Evolutionary conservation across 805 yeast species (phyloP).

Genomic region (Candida ficus): DNA sequence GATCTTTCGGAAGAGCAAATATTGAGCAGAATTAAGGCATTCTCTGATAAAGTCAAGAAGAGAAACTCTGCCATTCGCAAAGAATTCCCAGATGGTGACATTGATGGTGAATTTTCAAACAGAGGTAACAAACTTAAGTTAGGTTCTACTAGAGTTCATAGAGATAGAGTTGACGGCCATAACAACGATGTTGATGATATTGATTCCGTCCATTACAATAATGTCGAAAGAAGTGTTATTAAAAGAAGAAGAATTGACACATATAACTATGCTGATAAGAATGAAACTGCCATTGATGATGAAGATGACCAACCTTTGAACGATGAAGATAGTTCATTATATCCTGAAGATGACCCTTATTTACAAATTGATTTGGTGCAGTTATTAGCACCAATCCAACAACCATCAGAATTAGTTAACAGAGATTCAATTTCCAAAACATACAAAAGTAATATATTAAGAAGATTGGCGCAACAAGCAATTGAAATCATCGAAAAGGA

Average conservation of each 20-base stretch:
- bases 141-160: constrained; percentile 42
- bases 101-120: constrained; percentile 37
- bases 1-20: constrained; percentile 5
- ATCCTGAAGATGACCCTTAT: constrained; percentile 39
- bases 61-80: not conserved
- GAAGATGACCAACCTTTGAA: constrained; percentile 31
- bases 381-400: constrained; percentile 70
- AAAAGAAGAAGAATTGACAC: constrained; percentile 26
- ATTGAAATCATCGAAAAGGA: constrained; percentile 78
- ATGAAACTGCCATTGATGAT: constrained; percentile 3
- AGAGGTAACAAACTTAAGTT: constrained; percentile 55
- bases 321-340: constrained; percentile 15
- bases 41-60: constrained; percentile 15
- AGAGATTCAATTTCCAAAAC: constrained; percentile 68
- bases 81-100: constrained; percentile 12
- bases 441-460: constrained; percentile 51
- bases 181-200: constrained; percentile 23
- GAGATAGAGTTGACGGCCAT: constrained; percentile 35
- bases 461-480: constrained; percentile 63
- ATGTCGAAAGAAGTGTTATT: constrained; percentile 27
- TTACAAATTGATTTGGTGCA: constrained; percentile 47
- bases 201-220: constrained; percentile 25
- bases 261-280: constrained; percentile 5
- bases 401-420: constrained; percentile 71
- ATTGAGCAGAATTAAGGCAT: constrained; percentile 5